Conservation (phyloP, 805 yeast species). For the Candida tammaniensis region DNA sequence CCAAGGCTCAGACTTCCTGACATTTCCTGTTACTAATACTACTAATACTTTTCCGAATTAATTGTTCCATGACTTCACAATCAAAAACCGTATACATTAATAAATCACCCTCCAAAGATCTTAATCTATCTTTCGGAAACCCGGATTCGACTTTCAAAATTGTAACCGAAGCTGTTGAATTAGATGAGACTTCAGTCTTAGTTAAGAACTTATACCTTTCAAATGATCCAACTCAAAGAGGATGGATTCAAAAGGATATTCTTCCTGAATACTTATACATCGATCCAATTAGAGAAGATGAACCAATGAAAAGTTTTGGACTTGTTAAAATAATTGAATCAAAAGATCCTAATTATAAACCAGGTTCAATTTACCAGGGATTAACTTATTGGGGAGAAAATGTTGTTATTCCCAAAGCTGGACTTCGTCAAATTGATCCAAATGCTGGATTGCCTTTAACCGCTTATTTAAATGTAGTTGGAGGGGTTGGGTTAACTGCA, state of each 20-base stretch:
- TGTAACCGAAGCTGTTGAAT: slow-evolving; percentile 13
- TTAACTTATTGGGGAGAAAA: slow-evolving; percentile 25
- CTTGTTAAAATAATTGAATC: slow-evolving; percentile 24
- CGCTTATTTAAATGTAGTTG: slow-evolving; percentile 24
- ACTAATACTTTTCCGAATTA: too few relatives aligned
- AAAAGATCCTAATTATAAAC: slow-evolving; percentile 18
- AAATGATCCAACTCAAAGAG: slow-evolving; percentile 37
- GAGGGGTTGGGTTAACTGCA: slow-evolving; percentile 30
- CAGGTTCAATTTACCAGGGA: slow-evolving; percentile 24
- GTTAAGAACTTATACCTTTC: slow-evolving; percentile 28
- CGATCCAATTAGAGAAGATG: slow-evolving; percentile 22
- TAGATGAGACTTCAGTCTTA: slow-evolving; percentile 24
- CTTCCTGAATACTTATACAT: slow-evolving; percentile 20
- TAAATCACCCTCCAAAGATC: slow-evolving; percentile 18
- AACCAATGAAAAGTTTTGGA: slow-evolving; percentile 20
- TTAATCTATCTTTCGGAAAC: slow-evolving; percentile 19
- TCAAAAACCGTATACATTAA: slow-evolving; percentile 14
- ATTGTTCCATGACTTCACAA: too few relatives aligned
- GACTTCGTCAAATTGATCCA: slow-evolving; percentile 16
- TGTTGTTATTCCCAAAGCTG: slow-evolving; percentile 15
- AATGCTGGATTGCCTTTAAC: slow-evolving; percentile 17
- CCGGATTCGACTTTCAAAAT: slow-evolving; percentile 30
- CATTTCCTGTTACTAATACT: too few relatives aligned
- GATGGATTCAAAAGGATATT: slow-evolving; percentile 31
- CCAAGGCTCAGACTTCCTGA: too few relatives aligned